Conservation (phyloP, 176 grass and related monocot species). For the Bonia amplexicaulis region DNA sequence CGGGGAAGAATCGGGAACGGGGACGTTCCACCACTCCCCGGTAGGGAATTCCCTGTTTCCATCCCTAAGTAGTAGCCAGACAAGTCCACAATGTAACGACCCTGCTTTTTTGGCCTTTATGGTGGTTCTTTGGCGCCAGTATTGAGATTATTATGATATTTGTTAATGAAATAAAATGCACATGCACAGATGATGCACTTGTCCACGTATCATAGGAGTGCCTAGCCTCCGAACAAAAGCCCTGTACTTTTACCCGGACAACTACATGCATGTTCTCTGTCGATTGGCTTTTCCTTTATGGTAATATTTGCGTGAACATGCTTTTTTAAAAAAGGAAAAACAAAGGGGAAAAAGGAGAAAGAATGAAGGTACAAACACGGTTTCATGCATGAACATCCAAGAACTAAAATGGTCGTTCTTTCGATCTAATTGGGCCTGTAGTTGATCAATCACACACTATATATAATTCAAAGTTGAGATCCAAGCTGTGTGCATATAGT, state of each 20-base stretch:
- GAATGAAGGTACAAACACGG: neutral
- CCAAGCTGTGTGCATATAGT: neutral
- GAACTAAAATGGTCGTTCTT: neutral
- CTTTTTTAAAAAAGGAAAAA: neutral
- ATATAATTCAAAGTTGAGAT: neutral
- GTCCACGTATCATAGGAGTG: constrained; percentile 19
- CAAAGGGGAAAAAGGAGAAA: neutral
- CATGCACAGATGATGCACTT: too few relatives aligned
- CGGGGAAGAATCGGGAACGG: too few relatives aligned
- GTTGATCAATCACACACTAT: neutral
- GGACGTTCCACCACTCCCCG: too few relatives aligned
- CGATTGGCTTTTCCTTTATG: constrained; percentile 9
- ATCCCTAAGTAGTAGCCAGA: constrained; percentile 23
- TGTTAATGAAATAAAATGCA: constrained; percentile 38
- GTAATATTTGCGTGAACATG: neutral
- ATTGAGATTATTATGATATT: too few relatives aligned
- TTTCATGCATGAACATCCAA: neutral
- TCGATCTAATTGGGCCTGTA: neutral
- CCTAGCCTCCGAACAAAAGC: constrained; percentile 17
- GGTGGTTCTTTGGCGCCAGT: too few relatives aligned
- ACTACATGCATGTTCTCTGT: constrained; percentile 24
- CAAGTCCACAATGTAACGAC: constrained; percentile 65
- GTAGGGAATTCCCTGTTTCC: too few relatives aligned
- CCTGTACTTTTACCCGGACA: constrained; percentile 22
- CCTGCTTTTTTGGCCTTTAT: too few relatives aligned